Base-by-base conservation (phyloP, 164 flowering plant species). In the Piper betle region DNA sequence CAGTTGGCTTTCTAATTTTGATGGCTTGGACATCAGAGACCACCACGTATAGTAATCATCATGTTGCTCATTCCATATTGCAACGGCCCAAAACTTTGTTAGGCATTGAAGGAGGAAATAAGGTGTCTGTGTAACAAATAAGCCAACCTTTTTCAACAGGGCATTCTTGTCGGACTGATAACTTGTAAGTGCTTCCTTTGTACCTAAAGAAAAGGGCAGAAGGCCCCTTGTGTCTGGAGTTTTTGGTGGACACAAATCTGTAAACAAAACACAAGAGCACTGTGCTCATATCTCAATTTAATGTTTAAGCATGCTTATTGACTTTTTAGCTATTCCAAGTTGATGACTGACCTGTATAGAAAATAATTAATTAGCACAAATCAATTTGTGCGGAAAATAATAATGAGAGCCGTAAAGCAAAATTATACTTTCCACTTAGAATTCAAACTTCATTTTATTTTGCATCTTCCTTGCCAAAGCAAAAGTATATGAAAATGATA, bases 401-500 rank as follows among this genome's bases (percentile, higher is more conserved):
- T 17, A 18, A 18, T 54, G 37, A 54, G 20, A 8, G 20, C 8
- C 57, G 18, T 54, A 62, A 62, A 53, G 64, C 56, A 62, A 40
- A 10, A 62, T 62, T 38, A 46, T 8, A 46, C 53, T 54, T 54
- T 62, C 37, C 37, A 37, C 15, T 52, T 64, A 37, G 53, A 61
- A 56, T 69, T 69, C 63, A 69, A 69, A 66, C 66, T 25, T 15
- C 61, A 40, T 75, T 64, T 66, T 53, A 66, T 57, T 57, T 52
- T 67, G 61, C 66, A 53, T 66, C 61, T 64, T 53, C 52, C 60
- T 78, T 79, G 80, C 72, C 77, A 81, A 83, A 83, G 83, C 78
- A 76, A 79, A 80, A 84, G 82, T 63, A 65, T 62, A 64, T 25
- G 33, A 25, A 59, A 53, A 64, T 40, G 76, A 74, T 73, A 79